These are phyloP conservation scores for Prasinococcaceae sp. DNA, from an alignment of 139 green algal species.

Conservation along the genomic window DNA sequence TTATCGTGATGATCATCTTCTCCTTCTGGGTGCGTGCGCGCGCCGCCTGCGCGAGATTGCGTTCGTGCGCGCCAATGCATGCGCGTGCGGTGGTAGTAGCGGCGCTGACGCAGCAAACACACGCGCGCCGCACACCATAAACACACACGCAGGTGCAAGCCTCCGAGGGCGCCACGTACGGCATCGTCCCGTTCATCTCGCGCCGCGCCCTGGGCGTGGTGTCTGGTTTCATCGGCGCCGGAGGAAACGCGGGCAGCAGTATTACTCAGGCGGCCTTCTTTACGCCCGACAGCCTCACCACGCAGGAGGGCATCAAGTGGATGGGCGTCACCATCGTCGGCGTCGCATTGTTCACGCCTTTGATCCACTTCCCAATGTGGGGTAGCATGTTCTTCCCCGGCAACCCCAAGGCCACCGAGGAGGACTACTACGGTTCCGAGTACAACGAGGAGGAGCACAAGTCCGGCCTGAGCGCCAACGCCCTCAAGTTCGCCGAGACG, in stretches of 20 bases:
- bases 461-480: background rate
- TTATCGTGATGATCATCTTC: conserved; percentile 73
- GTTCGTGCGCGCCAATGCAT: background rate
- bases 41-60: background rate
- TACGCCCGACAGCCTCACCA: too few relatives aligned
- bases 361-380: conserved; percentile 88
- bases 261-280: too few relatives aligned
- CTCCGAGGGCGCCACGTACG: conserved; percentile 48
- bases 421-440: conserved; percentile 48
- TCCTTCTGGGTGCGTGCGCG: conserved; percentile 48
- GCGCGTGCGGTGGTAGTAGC: background rate
- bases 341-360: conserved; percentile 42
- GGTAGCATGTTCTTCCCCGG: conserved; percentile 61
- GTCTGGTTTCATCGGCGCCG: conserved; percentile 79
- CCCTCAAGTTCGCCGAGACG: background rate
- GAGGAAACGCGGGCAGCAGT: conserved; percentile 83
- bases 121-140: background rate
- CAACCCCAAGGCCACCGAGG: conserved; percentile 56
- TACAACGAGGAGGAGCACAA: conserved; percentile 11
- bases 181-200: conserved; percentile 77
- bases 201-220: conserved; percentile 64
- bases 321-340: conserved; percentile 77
- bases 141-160: background rate
- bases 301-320: conserved; percentile 55
- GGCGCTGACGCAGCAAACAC: background rate